Evolutionary conservation across 2,329 filamentous ascomycete species (phyloP), one percentile per base, ranked within the genome.

Genomic region (Fusarium musae): DNA sequence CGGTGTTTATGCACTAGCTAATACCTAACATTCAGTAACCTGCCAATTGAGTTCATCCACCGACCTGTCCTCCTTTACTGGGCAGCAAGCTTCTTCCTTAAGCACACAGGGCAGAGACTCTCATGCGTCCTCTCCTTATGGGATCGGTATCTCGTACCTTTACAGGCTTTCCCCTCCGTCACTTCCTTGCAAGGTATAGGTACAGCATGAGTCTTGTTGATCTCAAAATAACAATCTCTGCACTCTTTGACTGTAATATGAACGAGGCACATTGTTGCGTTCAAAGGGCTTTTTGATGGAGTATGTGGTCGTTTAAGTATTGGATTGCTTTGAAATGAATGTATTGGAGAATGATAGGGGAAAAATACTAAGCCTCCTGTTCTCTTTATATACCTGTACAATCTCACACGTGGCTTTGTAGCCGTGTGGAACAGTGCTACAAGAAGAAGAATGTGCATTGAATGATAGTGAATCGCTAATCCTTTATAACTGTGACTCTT

Each of bases 401-500:
- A 9, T 16, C 15, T 9, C 3, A 8, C 46, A 30, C 13, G 7
- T 32, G 21, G 5, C 19, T 12, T 17, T 12, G 0, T 32, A 7
- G 7, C 6, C 21, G 1, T 1, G 1, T 32, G 15, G 6, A 49
- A 9, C 21, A 12, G 2, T 49, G 15, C 3, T 32, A 17, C 5
- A n/a, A 8, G 28, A n/a, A n/a, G 10, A n/a, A 49, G 5, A 21
- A 49, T 49, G 2, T 5, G 17, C 5, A 7, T 6, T 23, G 10
- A 49, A 5, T 32, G 9, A 5, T 21, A 7, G 12, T 49, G 3
- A 3, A 3, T 3, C 6, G 3, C 17, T 15, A 3, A n/a, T 32
- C 7, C 2, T 9, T 3, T 3, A 8, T 16, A 3, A 9, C 1
- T 2, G 3, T 4, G 21, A 9, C 1, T 12, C 3, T 23, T 49